These are phyloP conservation scores for Fusarium pseudocircinatum DNA, from an alignment of 2,329 filamentous ascomycete species.

Conservation along the genomic window DNA sequence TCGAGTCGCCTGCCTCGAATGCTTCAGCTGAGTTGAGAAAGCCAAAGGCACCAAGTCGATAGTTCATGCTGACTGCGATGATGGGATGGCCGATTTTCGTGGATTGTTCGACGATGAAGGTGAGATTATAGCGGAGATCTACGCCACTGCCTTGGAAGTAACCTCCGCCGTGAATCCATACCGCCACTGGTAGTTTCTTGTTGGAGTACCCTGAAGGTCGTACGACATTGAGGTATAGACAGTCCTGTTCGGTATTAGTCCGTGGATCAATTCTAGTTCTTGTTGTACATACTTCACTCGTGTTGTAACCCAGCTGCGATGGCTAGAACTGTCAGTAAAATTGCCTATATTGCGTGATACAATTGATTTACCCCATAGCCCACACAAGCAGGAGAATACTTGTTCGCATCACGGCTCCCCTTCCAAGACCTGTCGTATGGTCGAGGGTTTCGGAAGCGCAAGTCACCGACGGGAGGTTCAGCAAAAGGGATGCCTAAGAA, in stretches of 20 bases:
- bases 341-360: fast-evolving
- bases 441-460: slow-evolving; percentile 61
- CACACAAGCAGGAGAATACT: slow-evolving; percentile 22
- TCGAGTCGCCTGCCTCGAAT: slow-evolving; percentile 53
- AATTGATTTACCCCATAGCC: neutral
- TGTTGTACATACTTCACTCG: neutral
- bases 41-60: neutral
- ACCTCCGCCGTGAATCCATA: slow-evolving; percentile 50
- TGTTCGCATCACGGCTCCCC: slow-evolving; percentile 51
- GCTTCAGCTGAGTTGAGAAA: slow-evolving; percentile 46
- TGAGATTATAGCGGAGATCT: slow-evolving; percentile 67
- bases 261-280: neutral
- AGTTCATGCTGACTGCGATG: neutral
- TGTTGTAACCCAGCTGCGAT: neutral
- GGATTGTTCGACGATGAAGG: slow-evolving; percentile 61
- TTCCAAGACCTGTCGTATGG: slow-evolving; percentile 57
- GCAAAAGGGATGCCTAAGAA: slow-evolving; percentile 66
- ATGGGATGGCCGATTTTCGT: slow-evolving; percentile 48
- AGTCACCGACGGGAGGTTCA: slow-evolving; percentile 57
- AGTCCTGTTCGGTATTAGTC: slow-evolving; percentile 7
- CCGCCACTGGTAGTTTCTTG: slow-evolving; percentile 19
- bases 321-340: neutral
- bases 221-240: slow-evolving; percentile 27
- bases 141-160: slow-evolving; percentile 50
- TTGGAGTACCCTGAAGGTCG: slow-evolving; percentile 18